Base-by-base conservation (phyloP, 164 flowering plant genomes). In the Nymphaea thermarum region DNA sequence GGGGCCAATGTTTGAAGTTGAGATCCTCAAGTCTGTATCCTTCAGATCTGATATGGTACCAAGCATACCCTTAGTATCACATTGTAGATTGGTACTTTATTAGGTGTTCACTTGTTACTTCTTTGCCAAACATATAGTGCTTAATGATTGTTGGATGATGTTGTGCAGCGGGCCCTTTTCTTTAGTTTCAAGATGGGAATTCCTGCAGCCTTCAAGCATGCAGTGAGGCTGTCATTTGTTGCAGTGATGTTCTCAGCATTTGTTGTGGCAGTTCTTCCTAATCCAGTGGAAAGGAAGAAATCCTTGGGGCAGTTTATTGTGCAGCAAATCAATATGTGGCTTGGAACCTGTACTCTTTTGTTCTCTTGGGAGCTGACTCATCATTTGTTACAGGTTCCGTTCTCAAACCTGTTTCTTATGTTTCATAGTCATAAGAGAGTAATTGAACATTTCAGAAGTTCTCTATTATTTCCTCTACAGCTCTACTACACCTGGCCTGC, bases 141-240 rank as follows among this genome's bases (percentile, higher is more conserved):
- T 12, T 47, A 47, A 47, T 47, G 3, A 45, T 47, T 47, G 55
- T 47, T 47, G 7, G 55, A 3, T 47, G 55, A 6, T 7, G 7
- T n/a, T 75, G 63, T 74, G 82, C 93, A 91, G 99, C 92, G 96
- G 7, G 89, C 96, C 14, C 86, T 81, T 42, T 91, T 80, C 78
- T 91, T 90, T 85, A 85, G 93, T 82, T 91, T 82, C 81, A 94
- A 94, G 79, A 88, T 94, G 86, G 91, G 88, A 16, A 53, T 94
- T 18, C 88, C 85, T 73, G 77, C 79, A 44, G 87, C 95, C 65
- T 53, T 78, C 65, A 57, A 62, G 65, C 80, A 68, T 71, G 88
- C 96, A 53, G 60, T 85, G 16, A 84, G 76, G 80, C 80, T 91
- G 70, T 87, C 99, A 3, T 76, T 66, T 67, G 68, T 67, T 14